These are phyloP conservation scores for Pichia nakasei DNA, from an alignment of 805 yeast genomes.

Conservation along the genomic window DNA sequence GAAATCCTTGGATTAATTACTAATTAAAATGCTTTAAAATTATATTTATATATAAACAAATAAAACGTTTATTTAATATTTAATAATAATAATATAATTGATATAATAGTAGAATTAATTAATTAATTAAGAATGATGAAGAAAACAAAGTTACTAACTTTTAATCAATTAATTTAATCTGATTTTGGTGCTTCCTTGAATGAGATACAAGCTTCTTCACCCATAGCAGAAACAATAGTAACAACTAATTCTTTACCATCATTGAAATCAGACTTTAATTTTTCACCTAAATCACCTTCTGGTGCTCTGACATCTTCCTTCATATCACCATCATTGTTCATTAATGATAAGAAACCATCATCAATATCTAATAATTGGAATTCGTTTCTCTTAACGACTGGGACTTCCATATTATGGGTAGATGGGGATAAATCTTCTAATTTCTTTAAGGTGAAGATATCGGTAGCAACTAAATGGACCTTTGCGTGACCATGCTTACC, in stretches of 20 bases:
- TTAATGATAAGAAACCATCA: constrained; percentile 93
- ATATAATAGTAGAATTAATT: too few relatives aligned
- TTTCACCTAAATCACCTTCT: constrained; percentile 96
- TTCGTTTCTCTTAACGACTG: constrained; percentile 93
- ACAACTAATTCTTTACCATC: constrained; percentile 97
- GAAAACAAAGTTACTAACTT: too few relatives aligned
- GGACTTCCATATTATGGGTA: constrained; percentile 99
- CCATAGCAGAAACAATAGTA: constrained; percentile 97
- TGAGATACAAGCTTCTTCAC: constrained; percentile 98
- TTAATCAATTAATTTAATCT: constrained; percentile 20
- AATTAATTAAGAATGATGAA: too few relatives aligned
- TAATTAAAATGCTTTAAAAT: constrained; percentile 31
- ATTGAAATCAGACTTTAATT: constrained; percentile 86
- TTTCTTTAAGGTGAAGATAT: constrained; percentile 98
- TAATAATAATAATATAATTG: too few relatives aligned
- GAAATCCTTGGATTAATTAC: too few relatives aligned
- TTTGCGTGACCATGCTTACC: constrained; percentile 99
- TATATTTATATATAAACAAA: too few relatives aligned
- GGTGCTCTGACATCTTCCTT: constrained; percentile 98
- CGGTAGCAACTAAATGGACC: constrained; percentile 98
- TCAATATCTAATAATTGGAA: constrained; percentile 96
- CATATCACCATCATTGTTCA: constrained; percentile 97
- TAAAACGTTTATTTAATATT: too few relatives aligned
- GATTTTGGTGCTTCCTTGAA: constrained; percentile 95
- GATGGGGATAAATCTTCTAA: constrained; percentile 99